These are phyloP conservation scores for Dipodascus geniculatus DNA, from an alignment of 805 yeast genomes.

Conservation along the genomic window DNA sequence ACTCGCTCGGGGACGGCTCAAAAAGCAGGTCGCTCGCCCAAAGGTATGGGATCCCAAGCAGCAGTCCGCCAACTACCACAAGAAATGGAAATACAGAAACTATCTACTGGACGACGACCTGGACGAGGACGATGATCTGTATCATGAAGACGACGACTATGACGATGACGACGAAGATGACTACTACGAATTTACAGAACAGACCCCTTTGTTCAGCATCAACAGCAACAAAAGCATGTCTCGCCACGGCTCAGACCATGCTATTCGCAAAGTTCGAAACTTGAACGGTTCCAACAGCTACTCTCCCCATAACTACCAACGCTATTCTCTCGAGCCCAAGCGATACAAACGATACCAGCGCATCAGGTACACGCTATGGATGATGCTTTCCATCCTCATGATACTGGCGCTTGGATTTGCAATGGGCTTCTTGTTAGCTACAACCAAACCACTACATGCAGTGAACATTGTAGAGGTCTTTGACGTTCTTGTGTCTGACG, in stretches of 20 bases:
- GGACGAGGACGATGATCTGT: constrained; percentile 30
- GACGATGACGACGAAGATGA: constrained; percentile 27
- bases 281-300: constrained; percentile 20
- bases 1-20: constrained; percentile 6
- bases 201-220: constrained; percentile 19
- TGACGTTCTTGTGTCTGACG: constrained; percentile 68
- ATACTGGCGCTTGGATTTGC: constrained; percentile 49
- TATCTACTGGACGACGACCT: constrained; percentile 21
- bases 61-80: background rate
- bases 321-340: constrained; percentile 5
- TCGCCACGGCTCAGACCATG: constrained; percentile 1
- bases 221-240: background rate
- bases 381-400: constrained; percentile 18
- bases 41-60: constrained; percentile 19
- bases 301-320: constrained; percentile 38
- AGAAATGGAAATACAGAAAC: constrained; percentile 25
- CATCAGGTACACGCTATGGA: constrained; percentile 24
- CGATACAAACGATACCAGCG: constrained; percentile 9
- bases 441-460: constrained; percentile 69
- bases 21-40: constrained; percentile 58
- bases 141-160: constrained; percentile 34
- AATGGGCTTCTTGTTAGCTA: constrained; percentile 74
- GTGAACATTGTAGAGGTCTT: constrained; percentile 50
- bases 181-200: constrained; percentile 21
- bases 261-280: constrained; percentile 8